Conservation (phyloP, 352 stramenopile species). For the Globisporangium recalcitrans region DNA sequence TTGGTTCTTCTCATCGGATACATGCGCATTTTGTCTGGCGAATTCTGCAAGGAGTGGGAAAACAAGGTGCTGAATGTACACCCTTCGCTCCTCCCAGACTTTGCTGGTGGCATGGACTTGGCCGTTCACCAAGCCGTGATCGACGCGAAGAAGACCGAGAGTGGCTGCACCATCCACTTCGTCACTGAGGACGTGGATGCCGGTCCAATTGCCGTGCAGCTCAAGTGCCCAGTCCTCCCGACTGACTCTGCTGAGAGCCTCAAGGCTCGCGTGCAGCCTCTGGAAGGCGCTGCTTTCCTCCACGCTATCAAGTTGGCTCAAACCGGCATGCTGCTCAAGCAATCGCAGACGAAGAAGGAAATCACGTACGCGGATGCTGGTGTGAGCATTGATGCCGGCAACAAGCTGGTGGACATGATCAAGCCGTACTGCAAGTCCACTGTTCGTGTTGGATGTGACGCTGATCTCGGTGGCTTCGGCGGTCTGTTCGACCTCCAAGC, state of each 20-base stretch:
- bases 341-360: conserved; percentile 66
- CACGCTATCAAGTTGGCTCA: conserved; percentile 79
- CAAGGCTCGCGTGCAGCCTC: conserved; percentile 95
- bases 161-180: conserved; percentile 98
- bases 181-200: conserved; percentile 97
- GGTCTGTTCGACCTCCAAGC: conserved; percentile 97
- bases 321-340: conserved; percentile 52
- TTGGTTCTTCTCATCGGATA: conserved; percentile 98
- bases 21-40: conserved; percentile 97
- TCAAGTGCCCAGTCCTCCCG: conserved; percentile 87
- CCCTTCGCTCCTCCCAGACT: conserved; percentile 97
- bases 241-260: conserved; percentile 93
- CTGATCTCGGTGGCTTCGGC: conserved; percentile 96
- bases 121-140: conserved; percentile 98
- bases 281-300: conserved; percentile 94
- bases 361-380: conserved; percentile 97
- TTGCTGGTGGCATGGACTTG: conserved; percentile 99
- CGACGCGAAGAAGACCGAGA: conserved; percentile 93
- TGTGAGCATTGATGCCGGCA: conserved; percentile 97
- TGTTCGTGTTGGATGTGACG: conserved; percentile 92
- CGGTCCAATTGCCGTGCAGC: conserved; percentile 97
- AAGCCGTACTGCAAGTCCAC: conserved; percentile 98
- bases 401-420: conserved; percentile 95
- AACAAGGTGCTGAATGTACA: conserved; percentile 99
- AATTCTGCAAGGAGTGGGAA: conserved; percentile 94